These are phyloP conservation scores for Zasmidium angulare DNA, from an alignment of 2,329 filamentous ascomycete species.

Conservation along the genomic window DNA sequence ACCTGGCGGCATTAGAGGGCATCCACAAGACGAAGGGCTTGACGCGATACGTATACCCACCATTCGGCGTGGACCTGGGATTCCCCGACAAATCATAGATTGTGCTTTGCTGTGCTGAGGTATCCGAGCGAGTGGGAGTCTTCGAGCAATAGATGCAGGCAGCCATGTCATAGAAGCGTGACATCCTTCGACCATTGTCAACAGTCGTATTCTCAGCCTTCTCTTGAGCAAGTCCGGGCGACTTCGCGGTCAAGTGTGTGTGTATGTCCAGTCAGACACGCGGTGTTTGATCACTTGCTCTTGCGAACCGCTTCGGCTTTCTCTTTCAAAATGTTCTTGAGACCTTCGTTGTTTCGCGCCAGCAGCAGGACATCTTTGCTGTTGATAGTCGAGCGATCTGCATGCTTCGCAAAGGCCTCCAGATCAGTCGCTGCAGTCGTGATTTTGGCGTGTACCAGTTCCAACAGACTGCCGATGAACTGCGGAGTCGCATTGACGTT, in stretches of 20 bases:
- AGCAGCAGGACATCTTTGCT: conserved; percentile 87
- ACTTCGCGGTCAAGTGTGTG: no score
- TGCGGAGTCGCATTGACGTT: conserved; percentile 74
- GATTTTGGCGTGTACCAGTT: conserved; percentile 84
- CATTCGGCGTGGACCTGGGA: conserved; percentile 50
- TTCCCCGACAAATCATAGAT: conserved; percentile 49
- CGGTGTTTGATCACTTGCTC: conserved; percentile 10
- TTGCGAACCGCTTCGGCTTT: conserved; percentile 57
- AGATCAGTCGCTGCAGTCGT: conserved; percentile 51
- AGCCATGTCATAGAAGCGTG: neutral
- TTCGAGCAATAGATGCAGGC: conserved; percentile 1
- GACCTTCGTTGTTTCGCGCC: conserved; percentile 79
- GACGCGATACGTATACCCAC: conserved; percentile 51
- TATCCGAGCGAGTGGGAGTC: neutral
- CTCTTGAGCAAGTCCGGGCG: no score
- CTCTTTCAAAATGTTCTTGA: conserved; percentile 72
- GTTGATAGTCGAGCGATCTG: conserved; percentile 74
- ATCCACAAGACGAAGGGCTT: conserved; percentile 49
- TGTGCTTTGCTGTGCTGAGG: neutral
- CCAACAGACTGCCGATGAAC: conserved; percentile 63
- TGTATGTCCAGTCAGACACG: no score
- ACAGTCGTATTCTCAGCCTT: no score
- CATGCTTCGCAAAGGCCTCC: conserved; percentile 71
- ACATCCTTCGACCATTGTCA: neutral
- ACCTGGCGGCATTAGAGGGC: conserved; percentile 53